phyloP scores from a whole-genome alignment of 495 filamentous ascomycete genomes.

The Penicillium roqueforti region DNA sequence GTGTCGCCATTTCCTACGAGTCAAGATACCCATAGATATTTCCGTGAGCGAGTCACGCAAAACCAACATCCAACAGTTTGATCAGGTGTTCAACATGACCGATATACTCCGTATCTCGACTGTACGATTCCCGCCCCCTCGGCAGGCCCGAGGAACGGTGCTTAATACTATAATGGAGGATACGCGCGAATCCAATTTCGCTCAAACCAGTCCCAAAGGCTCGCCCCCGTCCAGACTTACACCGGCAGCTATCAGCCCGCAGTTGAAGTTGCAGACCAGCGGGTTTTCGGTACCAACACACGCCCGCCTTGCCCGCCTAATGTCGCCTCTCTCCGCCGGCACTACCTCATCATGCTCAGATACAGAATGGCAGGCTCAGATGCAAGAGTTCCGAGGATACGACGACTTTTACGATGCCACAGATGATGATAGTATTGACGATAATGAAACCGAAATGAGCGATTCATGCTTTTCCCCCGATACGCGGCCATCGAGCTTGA shows the following conservation, averaged over 20 bases:
- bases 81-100: slow-evolving; percentile 48
- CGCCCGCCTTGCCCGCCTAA: slow-evolving; percentile 28
- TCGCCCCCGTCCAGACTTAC: slow-evolving; percentile 5
- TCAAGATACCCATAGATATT: slow-evolving; percentile 39
- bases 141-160: slow-evolving; percentile 64
- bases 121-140: slow-evolving; percentile 53
- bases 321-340: slow-evolving; percentile 37
- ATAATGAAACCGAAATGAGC: slow-evolving; percentile 41
- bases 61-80: slow-evolving; percentile 21
- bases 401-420: slow-evolving; percentile 85
- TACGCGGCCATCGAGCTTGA: slow-evolving; percentile 39
- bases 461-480: slow-evolving; percentile 45
- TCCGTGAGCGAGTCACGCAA: slow-evolving; percentile 12
- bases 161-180: slow-evolving; percentile 92
- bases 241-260: slow-evolving; percentile 23
- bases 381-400: slow-evolving; percentile 56
- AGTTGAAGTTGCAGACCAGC: slow-evolving; percentile 37
- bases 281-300: slow-evolving; percentile 30
- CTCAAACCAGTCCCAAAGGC: slow-evolving; percentile 13
- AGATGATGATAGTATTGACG: slow-evolving; percentile 53
- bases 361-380: slow-evolving; percentile 43
- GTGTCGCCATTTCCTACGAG: slow-evolving; percentile 30
- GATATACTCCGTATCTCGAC: slow-evolving; percentile 56
- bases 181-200: slow-evolving; percentile 34
- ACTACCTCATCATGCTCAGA: slow-evolving; percentile 44